Evolutionary conservation across 225 moss, liverwort and hornwort species (phyloP).

Genomic region (Physcomitrellopsis africana): DNA sequence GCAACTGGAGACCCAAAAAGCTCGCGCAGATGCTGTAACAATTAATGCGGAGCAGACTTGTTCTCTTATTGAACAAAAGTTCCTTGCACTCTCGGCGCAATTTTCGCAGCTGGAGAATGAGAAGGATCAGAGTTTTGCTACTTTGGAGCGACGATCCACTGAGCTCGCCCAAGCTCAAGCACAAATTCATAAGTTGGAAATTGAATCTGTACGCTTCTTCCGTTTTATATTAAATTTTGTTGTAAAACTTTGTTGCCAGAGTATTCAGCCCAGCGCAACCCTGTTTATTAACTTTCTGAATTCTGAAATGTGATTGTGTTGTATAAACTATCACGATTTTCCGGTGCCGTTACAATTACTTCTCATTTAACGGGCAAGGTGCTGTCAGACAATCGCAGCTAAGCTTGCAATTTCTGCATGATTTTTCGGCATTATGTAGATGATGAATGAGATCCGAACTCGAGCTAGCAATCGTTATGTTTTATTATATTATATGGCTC

Average conservation of each 20-base stretch:
- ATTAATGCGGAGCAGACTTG: constrained; percentile 98
- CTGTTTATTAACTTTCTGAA: neutral
- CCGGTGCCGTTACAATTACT: neutral
- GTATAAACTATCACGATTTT: neutral
- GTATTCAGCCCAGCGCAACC: neutral
- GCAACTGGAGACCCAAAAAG: constrained; percentile 96
- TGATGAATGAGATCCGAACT: neutral
- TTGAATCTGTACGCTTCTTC: constrained; percentile 72
- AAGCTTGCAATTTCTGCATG: neutral
- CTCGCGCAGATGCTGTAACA: constrained; percentile 87
- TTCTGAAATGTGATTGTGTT: neutral
- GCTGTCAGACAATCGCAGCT: neutral
- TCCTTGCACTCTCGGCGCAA: constrained; percentile 82
- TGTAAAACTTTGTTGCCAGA: neutral
- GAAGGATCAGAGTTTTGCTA: constrained; percentile 81
- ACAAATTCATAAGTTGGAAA: constrained; percentile 91
- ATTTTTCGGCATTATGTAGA: neutral
- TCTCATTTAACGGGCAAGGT: neutral
- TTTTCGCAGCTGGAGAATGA: constrained; percentile 89
- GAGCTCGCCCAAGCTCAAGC: constrained; percentile 96
- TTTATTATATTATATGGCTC: no score
- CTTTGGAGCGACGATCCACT: constrained; percentile 89
- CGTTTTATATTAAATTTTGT: neutral
- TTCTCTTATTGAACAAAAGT: constrained; percentile 95
- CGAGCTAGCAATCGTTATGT: no score